A percentile compares a stretch with the other conserved stretches of the same genome.
Conservation (phyloP, 805 yeast genomes). For the Kluyveromyces siamensis region DNA sequence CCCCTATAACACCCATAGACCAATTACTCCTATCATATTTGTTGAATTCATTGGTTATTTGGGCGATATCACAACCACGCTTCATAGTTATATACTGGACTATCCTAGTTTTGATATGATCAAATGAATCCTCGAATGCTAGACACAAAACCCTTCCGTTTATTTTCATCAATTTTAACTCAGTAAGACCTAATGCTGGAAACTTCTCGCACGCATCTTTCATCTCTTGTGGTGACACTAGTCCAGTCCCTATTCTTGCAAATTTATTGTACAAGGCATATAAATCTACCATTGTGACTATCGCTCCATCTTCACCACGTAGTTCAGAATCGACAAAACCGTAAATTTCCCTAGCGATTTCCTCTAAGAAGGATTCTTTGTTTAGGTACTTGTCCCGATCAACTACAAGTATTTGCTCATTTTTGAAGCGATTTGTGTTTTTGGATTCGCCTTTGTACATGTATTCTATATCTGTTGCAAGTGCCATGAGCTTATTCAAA, state of each 20-base stretch:
- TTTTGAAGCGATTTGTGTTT: conserved; percentile 1
- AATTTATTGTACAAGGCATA: conserved; percentile 57
- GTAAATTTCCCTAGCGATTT: conserved; percentile 69
- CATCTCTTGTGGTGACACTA: conserved; percentile 64
- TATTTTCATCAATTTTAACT: conserved; percentile 30
- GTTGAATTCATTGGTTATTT: conserved; percentile 19
- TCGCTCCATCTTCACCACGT: conserved; percentile 44
- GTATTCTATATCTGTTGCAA: conserved; percentile 62
- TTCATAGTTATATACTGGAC: conserved; percentile 14
- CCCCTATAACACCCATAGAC: conserved; percentile 57
- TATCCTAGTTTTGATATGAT: conserved; percentile 22
- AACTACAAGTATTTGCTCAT: conserved; percentile 18
- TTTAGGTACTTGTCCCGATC: conserved; percentile 30
- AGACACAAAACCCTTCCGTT: conserved; percentile 30
- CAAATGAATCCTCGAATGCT: conserved; percentile 24
- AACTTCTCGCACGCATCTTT: conserved; percentile 51
- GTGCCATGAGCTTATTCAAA: conserved; percentile 64
- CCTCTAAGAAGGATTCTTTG: conserved; percentile 43
- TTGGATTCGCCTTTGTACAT: conserved; percentile 31
- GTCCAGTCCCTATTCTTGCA: conserved; percentile 53
- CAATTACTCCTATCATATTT: conserved; percentile 39
- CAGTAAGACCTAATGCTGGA: conserved; percentile 43
- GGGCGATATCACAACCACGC: conserved; percentile 25
- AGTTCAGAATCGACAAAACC: conserved; percentile 47
- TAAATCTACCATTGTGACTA: conserved; percentile 50